A percentile compares a stretch with the other conserved stretches of the same genome.
Evolutionary conservation across 495 filamentous ascomycete species (phyloP).

Genomic region (Aspergillus biplanus): DNA sequence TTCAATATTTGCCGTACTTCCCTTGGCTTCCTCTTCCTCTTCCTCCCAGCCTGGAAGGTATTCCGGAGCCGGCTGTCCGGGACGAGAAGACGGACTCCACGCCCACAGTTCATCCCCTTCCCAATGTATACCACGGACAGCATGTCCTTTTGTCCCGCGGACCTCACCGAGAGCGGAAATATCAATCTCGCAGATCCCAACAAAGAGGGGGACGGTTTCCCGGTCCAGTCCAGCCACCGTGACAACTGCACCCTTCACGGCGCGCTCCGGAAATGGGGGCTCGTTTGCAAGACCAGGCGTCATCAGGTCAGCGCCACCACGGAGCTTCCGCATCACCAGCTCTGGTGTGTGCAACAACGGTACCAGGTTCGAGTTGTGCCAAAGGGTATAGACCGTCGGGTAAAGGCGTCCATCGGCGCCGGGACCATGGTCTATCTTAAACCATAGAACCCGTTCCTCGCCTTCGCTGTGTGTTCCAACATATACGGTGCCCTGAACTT

Average conservation of each 20-base stretch:
- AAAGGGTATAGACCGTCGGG: slow-evolving; percentile 72
- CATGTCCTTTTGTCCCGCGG: slow-evolving; percentile 67
- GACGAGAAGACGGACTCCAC: slow-evolving; percentile 60
- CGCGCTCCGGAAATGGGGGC: slow-evolving; percentile 66
- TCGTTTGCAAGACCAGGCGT: slow-evolving; percentile 71
- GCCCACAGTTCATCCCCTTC: slow-evolving; percentile 74
- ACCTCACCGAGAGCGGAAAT: slow-evolving; percentile 60
- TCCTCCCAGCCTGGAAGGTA: slow-evolving; percentile 52
- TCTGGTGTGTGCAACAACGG: slow-evolving; percentile 66
- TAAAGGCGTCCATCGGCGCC: slow-evolving; percentile 55
- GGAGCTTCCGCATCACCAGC: slow-evolving; percentile 66
- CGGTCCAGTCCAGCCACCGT: slow-evolving; percentile 67
- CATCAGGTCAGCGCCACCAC: slow-evolving; percentile 73
- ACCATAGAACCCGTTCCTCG: slow-evolving; percentile 72
- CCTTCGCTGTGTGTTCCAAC: slow-evolving; percentile 59
- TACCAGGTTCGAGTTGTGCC: slow-evolving; percentile 64
- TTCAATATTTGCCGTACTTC: slow-evolving; percentile 41
- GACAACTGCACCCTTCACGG: slow-evolving; percentile 64
- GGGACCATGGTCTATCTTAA: slow-evolving; percentile 64
- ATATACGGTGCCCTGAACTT: slow-evolving; percentile 68
- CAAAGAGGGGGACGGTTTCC: slow-evolving; percentile 64
- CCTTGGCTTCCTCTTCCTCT: slow-evolving; percentile 33
- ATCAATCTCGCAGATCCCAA: slow-evolving; percentile 71
- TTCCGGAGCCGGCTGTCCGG: slow-evolving; percentile 55
- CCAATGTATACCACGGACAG: slow-evolving; percentile 72